Evolutionary conservation across 306 rosid species (phyloP).

Genomic region (Acacia crassicarpa): DNA sequence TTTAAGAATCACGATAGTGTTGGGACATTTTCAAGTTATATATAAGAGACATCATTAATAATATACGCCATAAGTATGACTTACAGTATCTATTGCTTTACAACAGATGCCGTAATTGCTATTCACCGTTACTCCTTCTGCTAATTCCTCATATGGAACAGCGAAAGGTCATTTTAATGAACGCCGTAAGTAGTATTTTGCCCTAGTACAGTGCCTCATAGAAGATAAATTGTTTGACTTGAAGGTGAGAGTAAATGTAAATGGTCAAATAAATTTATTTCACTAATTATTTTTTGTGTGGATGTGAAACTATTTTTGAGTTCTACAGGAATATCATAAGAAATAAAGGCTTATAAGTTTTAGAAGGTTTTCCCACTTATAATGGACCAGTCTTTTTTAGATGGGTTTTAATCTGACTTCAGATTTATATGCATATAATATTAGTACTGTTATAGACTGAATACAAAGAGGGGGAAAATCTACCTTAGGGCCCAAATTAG

Average conservation of each 20-base stretch:
- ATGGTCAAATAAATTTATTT: background rate
- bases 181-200: too few relatives aligned
- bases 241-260: background rate
- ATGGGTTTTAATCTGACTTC: background rate
- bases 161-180: too few relatives aligned
- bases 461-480: too few relatives aligned
- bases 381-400: background rate
- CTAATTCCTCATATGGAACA: too few relatives aligned
- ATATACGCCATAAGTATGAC: too few relatives aligned
- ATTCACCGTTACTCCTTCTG: too few relatives aligned
- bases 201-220: too few relatives aligned
- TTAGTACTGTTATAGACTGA: background rate
- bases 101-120: too few relatives aligned
- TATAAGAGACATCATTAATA: too few relatives aligned
- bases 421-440: background rate
- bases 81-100: too few relatives aligned
- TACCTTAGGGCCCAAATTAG: too few relatives aligned
- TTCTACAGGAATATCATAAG: background rate
- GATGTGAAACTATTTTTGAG: background rate
- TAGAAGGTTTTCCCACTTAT: background rate
- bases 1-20: background rate
- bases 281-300: too few relatives aligned
- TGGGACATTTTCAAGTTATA: background rate
- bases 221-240: background rate
- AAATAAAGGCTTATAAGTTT: background rate